Evolutionary conservation across 257 asterid species (phyloP), one percentile per base, ranked within the genome.

Genomic region (Nicotiana undulata): DNA sequence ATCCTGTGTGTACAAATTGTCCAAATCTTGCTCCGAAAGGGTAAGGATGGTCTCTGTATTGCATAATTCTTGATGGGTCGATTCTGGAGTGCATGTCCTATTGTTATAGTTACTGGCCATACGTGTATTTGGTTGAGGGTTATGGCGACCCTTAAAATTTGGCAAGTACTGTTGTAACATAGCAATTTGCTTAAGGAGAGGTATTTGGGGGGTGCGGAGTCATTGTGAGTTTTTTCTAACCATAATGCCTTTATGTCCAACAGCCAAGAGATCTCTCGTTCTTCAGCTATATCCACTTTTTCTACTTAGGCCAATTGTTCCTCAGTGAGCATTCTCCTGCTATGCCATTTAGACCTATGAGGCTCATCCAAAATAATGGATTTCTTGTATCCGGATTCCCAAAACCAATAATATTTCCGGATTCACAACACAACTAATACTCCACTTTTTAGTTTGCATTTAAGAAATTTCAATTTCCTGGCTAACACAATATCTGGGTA

Each of bases 1-100:
- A 94, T 86, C 98, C 98, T 17, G 87, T 92, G 98, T 96, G 98
- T 77, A 96, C 98, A 2, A 91, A 94, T 85, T 96, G 99, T 84
- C 99, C 98, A 59, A 64, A 90, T 85, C 84, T 96, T 87, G 97
- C 92, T 75, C 99, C 99, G 55, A 86, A 87, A 86, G 98, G 98
- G 99, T 95, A 86, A 87, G 90, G 81, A 83, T 79, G 12, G 34
- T 77, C 55, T 82, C n/a, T 77, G 29, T 26, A 8, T 65, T 18
- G 40, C 49, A 18, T 83, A 28, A 26, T 59, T 26, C 18, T 13
- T 8, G 52, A 75, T 29, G 6, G 20, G 6, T 34, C 78, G 8
- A 15, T 49, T 49, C 79, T 49, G 32, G 79, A 24, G 79, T 49
- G 44, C 44, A 74, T 20, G 1, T 24, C 29, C 10, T 26, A 49